These are phyloP conservation scores for Malassezia restricta DNA, from an alignment of 1,284 basidiomycete species.

Conservation along the genomic window DNA sequence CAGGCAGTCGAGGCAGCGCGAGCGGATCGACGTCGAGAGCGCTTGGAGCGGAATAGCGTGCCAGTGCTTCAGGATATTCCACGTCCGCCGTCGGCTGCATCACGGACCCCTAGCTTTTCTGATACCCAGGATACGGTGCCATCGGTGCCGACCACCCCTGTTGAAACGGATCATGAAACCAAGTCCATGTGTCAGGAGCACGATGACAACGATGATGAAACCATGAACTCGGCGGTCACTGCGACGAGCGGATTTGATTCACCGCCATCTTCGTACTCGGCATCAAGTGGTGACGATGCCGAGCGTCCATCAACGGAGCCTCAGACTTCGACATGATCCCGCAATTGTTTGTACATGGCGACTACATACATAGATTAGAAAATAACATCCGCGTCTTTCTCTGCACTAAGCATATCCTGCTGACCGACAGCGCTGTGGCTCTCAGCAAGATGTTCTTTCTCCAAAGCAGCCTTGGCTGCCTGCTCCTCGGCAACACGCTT, in stretches of 20 bases:
- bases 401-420: constrained; percentile 31
- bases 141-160: too few species aligned
- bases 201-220: too few species aligned
- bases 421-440: constrained; percentile 8
- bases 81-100: not conserved
- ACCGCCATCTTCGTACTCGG: not conserved
- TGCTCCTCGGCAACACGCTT: constrained; percentile 16
- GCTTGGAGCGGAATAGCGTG: constrained; percentile 7
- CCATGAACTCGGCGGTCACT: too few species aligned
- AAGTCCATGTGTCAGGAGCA: too few species aligned
- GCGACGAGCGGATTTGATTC: not conserved
- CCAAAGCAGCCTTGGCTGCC: constrained; percentile 1
- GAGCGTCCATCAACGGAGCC: not conserved
- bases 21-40: constrained; percentile 12
- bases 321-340: not conserved
- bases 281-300: not conserved
- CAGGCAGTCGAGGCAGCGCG: constrained; percentile 7
- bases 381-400: constrained; percentile 45
- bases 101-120: not conserved
- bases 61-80: constrained; percentile 5
- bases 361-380: constrained; percentile 19
- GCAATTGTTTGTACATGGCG: not conserved
- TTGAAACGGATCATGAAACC: too few species aligned
- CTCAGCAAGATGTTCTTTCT: not conserved
- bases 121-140: constrained; percentile 1